These are phyloP conservation scores for Fusarium sp. DNA, from an alignment of 2,329 filamentous ascomycete genomes.

Conservation along the genomic window DNA sequence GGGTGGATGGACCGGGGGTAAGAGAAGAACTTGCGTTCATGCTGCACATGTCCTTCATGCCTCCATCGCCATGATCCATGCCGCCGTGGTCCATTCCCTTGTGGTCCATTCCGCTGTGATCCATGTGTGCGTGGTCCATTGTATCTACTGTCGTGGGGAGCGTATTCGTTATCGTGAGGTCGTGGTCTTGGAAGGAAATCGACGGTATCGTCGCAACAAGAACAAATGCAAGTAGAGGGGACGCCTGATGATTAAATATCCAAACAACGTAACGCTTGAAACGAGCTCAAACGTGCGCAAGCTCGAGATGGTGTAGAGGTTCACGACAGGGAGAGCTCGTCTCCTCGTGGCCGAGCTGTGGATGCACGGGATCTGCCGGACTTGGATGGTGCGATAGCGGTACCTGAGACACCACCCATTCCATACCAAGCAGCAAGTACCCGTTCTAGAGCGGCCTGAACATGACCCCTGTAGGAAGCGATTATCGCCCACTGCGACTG, in stretches of 20 bases:
- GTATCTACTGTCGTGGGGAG: background rate
- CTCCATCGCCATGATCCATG: slow-evolving; percentile 69
- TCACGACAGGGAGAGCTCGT: slow-evolving; percentile 13
- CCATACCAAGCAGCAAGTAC: slow-evolving; percentile 6
- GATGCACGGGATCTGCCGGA: background rate
- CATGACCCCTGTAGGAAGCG: slow-evolving; percentile 7
- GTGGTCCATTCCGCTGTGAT: slow-evolving; percentile 58
- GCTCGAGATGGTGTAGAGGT: slow-evolving; percentile 21
- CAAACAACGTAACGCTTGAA: slow-evolving; percentile 34
- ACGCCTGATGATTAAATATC: slow-evolving; percentile 2
- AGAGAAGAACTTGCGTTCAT: slow-evolving; percentile 79
- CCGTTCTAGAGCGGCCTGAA: background rate
- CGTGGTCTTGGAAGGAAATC: background rate
- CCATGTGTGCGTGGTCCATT: slow-evolving; percentile 60
- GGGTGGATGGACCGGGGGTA: background rate
- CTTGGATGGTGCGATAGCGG: slow-evolving; percentile 21
- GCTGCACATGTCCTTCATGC: slow-evolving; percentile 78
- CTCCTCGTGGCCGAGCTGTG: slow-evolving; percentile 4
- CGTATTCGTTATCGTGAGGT: background rate
- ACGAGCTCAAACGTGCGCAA: slow-evolving; percentile 58
- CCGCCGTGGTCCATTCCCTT: slow-evolving; percentile 67
- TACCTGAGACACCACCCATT: slow-evolving; percentile 5
- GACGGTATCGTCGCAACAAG: background rate
- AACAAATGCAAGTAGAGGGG: background rate
- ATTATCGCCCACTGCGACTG: slow-evolving; percentile 12